phyloP scores from a whole-genome alignment of 163 green algal species.

The Scenedesmus sp. region DNA sequence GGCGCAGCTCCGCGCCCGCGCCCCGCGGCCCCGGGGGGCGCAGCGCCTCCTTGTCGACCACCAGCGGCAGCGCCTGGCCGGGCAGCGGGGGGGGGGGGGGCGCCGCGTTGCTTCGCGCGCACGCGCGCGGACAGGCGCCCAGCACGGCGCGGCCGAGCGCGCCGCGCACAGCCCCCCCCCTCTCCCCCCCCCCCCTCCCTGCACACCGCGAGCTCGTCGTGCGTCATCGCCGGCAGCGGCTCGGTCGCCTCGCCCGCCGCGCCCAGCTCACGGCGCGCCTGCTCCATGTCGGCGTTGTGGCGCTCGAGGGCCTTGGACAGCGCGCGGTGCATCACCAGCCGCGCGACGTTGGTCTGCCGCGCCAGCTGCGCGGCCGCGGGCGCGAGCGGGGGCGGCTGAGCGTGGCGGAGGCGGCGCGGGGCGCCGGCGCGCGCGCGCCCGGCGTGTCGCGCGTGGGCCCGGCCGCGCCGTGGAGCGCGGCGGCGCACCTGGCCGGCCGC shows the following conservation, averaged over 20 bases:
- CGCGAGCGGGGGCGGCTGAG: too few species aligned
- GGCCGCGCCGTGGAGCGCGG: too few species aligned
- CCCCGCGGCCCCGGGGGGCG: not conserved
- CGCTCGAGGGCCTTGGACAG: constrained; percentile 25
- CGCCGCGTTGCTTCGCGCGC: too few species aligned
- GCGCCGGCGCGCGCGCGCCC: too few species aligned
- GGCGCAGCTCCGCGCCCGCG: not conserved
- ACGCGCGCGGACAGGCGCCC: too few species aligned
- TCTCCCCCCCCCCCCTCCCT: too few species aligned
- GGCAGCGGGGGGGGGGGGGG: not conserved
- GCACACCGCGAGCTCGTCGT: not conserved
- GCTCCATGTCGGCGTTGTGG: constrained; percentile 21
- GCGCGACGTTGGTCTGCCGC: constrained; percentile 24
- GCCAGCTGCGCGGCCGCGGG: too few species aligned
- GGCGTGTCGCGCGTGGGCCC: too few species aligned
- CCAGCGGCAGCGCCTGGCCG: constrained; percentile 32
- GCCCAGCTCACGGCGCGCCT: not conserved
- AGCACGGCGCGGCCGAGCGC: not conserved
- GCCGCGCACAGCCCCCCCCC: too few species aligned
- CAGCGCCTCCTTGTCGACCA: constrained; percentile 28
- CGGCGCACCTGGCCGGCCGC: too few species aligned
- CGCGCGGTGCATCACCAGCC: constrained; percentile 35
- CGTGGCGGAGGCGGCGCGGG: too few species aligned
- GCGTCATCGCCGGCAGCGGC: not conserved
- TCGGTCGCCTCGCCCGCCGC: not conserved